Evolutionary conservation across 2,329 filamentous ascomycete genomes (phyloP), one percentile per base, ranked within the genome.

Genomic region (Eutypella sp.): DNA sequence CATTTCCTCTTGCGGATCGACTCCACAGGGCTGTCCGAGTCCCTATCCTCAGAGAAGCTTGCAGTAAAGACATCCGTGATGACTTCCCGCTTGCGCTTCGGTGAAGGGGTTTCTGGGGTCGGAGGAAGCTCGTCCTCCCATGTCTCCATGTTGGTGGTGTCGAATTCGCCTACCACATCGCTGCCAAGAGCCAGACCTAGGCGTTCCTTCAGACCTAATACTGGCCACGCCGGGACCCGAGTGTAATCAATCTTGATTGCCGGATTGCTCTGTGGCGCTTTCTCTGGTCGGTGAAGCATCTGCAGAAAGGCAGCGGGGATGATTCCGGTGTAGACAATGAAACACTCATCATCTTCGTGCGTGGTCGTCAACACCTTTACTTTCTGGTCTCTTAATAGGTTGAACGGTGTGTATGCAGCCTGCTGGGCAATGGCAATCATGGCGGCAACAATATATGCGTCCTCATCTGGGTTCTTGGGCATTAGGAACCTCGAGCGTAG

Each of bases 341-440:
- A 79, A 2, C 69, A 67, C 2, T 68, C 66, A 3, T 68, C 71
- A 47, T 79, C 72, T 42, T 79, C 73, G 0, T 29, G 25, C 5
- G 53, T 53, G n/a, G 51, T 40, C 8, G 72, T 73, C 42, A 82
- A 52, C 19, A 82, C 62, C 20, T 70, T 69, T 25, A 81, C 63
- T 44, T 68, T 73, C 42, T 80, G 56, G 45, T 80, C 71, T 41
- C 10, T 64, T 51, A 58, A 38, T 39, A 43, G 51, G 57, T 5
- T 23, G 56, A 5, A 52, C 38, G 5, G 45, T 50, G 15, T 50
- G 55, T 81, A 80, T 46, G 76, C 77, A 40, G 75, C 69, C 8
- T 69, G 67, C 53, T 82, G 79, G 7, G 79, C 79, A 73, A 82
- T 76, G 40, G 74, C 73, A 11, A 82, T 53, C 46, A 81, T 73